Percentiles rank a stretch among this genome's conserved stretches.
phyloP scores from a whole-genome alignment of 1,284 basidiomycete species.

The Naganishia albida region DNA sequence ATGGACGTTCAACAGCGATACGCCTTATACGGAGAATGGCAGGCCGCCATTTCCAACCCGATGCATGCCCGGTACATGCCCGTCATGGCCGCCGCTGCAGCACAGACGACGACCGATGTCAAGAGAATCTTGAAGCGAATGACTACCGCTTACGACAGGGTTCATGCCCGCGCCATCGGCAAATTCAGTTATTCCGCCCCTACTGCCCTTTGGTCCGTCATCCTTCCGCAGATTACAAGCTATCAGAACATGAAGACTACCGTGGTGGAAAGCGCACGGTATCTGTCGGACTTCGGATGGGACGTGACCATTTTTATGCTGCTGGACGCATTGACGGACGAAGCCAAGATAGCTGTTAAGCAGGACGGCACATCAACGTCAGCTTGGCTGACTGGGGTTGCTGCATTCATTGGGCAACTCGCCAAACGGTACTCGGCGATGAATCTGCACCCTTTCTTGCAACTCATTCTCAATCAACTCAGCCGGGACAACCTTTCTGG shows the following conservation, averaged over 20 bases:
- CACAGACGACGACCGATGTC: conserved; percentile 55
- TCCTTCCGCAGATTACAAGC: conserved; percentile 90
- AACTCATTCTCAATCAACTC: conserved; percentile 89
- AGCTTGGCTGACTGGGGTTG: conserved; percentile 85
- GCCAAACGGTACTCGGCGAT: conserved; percentile 78
- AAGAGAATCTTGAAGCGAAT: conserved; percentile 56
- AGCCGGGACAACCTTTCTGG: conserved; percentile 81
- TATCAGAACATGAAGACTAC: conserved; percentile 93
- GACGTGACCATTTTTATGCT: conserved; percentile 89
- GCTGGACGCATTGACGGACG: conserved; percentile 84
- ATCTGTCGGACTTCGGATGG: conserved; percentile 87
- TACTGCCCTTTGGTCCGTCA: conserved; percentile 83
- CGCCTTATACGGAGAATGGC: conserved; percentile 95
- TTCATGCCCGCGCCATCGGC: conserved; percentile 76
- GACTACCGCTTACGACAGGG: conserved; percentile 43
- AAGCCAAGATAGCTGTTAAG: conserved; percentile 80
- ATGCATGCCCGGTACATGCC: conserved; percentile 41
- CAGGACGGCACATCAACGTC: conserved; percentile 88
- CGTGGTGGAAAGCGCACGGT: conserved; percentile 86
- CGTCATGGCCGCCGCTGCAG: conserved; percentile 45
- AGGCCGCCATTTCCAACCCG: conserved; percentile 61
- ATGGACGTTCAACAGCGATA: conserved; percentile 80
- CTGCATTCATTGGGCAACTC: conserved; percentile 89
- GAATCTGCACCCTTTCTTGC: conserved; percentile 79
- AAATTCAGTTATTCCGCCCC: conserved; percentile 94